Conservation (phyloP, 805 yeast species). For the Candida sakaeoensis region DNA sequence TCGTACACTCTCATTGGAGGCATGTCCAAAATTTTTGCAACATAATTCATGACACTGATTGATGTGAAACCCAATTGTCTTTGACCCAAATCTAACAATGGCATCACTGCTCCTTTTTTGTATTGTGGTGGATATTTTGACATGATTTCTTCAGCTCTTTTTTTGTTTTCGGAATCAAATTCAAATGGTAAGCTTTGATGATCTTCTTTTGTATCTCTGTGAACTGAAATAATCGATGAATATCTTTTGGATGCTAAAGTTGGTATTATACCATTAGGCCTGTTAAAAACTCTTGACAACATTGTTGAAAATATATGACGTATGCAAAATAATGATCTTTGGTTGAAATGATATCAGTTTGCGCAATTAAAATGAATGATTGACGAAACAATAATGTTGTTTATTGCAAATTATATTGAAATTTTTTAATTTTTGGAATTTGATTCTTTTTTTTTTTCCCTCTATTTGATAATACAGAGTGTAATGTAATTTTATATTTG, state of each 20-base stretch:
- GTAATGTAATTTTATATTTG: constrained; percentile 6
- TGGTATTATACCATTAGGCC: background rate
- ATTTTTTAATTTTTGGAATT: background rate
- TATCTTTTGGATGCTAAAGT: constrained; percentile 21
- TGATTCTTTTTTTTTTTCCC: background rate
- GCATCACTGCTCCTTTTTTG: constrained; percentile 87
- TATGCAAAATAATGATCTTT: background rate
- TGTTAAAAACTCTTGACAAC: constrained; percentile 8
- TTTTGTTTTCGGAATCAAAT: constrained; percentile 60
- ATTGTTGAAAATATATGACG: background rate
- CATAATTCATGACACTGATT: constrained; percentile 84
- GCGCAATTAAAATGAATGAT: background rate
- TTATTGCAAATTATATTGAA: no score
- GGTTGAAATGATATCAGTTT: no score
- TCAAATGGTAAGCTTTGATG: constrained; percentile 68
- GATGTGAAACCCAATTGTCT: constrained; percentile 85
- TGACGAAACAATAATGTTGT: no score
- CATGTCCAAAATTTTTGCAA: constrained; percentile 77
- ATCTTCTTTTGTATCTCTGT: constrained; percentile 68
- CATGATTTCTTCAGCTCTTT: constrained; percentile 68
- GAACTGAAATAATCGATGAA: constrained; percentile 53
- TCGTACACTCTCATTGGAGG: constrained; percentile 94
- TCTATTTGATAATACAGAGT: background rate
- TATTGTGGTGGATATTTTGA: constrained; percentile 83
- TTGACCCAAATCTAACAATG: constrained; percentile 80